Percentiles rank a stretch among this genome's conserved stretches.
Conservation (phyloP, 805 yeast genomes). For the Lipomyces orientalis region DNA sequence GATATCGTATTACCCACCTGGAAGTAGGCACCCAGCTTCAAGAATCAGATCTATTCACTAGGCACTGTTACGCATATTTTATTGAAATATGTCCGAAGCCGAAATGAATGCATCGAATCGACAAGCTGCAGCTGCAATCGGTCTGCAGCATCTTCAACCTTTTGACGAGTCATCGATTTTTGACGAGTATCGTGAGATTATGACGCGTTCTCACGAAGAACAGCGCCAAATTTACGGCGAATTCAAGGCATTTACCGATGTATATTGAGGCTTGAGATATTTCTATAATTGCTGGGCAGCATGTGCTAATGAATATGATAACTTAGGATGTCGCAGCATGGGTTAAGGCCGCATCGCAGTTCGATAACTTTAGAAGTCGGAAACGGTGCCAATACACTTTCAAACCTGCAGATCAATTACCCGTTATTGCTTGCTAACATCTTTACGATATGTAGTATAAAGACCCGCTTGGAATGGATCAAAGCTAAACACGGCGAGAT, state of each 20-base stretch:
- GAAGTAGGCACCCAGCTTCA: not conserved
- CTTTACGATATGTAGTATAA: conserved; percentile 15
- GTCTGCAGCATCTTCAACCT: not conserved
- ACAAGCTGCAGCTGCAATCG: not conserved
- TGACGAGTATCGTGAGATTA: conserved; percentile 22
- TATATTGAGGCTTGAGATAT: not conserved
- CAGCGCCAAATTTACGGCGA: conserved; percentile 21
- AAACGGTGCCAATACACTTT: conserved; percentile 19
- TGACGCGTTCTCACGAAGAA: conserved; percentile 25
- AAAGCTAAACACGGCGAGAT: conserved; percentile 19
- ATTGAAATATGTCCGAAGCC: not conserved
- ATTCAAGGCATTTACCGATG: conserved; percentile 23
- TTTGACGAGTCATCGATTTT: conserved; percentile 16
- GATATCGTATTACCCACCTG: not conserved
- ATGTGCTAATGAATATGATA: not conserved
- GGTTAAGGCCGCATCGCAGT: conserved; percentile 23
- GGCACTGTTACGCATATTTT: not conserved
- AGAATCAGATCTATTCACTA: not conserved
- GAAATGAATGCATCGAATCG: not conserved
- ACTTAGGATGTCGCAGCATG: conserved; percentile 21
- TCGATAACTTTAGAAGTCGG: conserved; percentile 28
- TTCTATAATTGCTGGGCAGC: not conserved
- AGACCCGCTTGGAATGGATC: conserved; percentile 25
- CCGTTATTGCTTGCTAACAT: conserved; percentile 3
- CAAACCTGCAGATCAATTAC: not conserved